Evolutionary conservation across 352 stramenopile species (phyloP), one percentile per base, ranked within the genome.

Genomic region (Sclerospora graminicola): DNA sequence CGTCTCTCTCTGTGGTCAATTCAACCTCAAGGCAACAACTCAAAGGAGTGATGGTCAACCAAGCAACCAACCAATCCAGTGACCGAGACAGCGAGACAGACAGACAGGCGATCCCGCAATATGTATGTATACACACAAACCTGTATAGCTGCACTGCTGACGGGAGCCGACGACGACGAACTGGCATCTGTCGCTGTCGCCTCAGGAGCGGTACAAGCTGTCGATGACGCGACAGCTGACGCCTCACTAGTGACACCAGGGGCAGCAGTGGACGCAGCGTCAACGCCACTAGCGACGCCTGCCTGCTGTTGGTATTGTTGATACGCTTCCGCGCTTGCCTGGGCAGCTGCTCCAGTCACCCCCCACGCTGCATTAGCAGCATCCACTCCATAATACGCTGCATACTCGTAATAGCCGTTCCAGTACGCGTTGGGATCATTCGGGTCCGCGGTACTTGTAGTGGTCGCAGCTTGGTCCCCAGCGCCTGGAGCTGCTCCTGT

Each of bases 351-450:
- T 15, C 78, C 76, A 0, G 81, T 90, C 11, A 92, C 78, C 15
- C 82, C 82, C 82, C 82, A 93, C 0, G 82, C 82, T 5, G 71
- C 73, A 29, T 91, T 91, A 2, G 82, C 82, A 1, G 79, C 82
- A 40, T 93, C 79, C 34, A 90, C 71, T 5, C 82, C 82, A 32
- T 93, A 93, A 55, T 93, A 93, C 5, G 79, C 82, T 13, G 82
- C 82, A 40, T 93, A 93, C 45, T 90, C 82, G 57, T 93, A 90
- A 46, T 84, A 93, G 10, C 82, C 82, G 23, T 91, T 91, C 82
- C 82, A 93, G 48, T 91, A 93, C 2, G 81, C 74, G 48, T 93
- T 90, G 38, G 78, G 81, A 41, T 93, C 82, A 41, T 91, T 93
- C 28, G 81, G 78, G 24, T 93, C 81, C 7, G 66, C 66, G 24